A percentile compares a stretch with the other conserved stretches of the same genome.
Evolutionary conservation across 345 rosid genomes (phyloP).

Genomic region (Hirschfeldia incana): DNA sequence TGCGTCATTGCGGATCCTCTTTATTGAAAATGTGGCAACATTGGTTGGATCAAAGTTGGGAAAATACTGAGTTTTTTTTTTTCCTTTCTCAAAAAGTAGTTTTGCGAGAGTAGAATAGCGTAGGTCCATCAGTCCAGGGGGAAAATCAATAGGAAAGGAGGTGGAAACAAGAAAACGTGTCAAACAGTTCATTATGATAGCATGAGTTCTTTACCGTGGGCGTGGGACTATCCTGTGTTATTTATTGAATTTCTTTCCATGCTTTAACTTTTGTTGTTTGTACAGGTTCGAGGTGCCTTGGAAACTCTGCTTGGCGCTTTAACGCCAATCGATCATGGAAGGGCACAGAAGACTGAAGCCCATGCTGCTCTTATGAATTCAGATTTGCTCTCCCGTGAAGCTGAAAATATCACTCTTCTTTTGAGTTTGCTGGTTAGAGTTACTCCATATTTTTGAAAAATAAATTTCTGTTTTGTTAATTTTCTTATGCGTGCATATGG

Average conservation of each 20-base stretch:
- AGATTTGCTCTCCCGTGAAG: slow-evolving; percentile 90
- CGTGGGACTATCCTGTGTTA: neutral
- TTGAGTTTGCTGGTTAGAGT: slow-evolving; percentile 78
- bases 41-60: neutral
- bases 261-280: slow-evolving; percentile 9
- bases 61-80: neutral
- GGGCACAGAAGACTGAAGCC: slow-evolving; percentile 70
- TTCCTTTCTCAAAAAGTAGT: neutral
- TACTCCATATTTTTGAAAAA: neutral
- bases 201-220: neutral
- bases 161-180: neutral
- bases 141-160: slow-evolving; percentile 7
- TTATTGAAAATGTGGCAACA: neutral
- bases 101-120: neutral
- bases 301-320: slow-evolving; percentile 93
- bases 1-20: neutral
- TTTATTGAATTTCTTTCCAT: neutral
- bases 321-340: slow-evolving; percentile 81
- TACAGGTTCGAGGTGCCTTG: slow-evolving; percentile 86
- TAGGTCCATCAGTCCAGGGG: slow-evolving; percentile 9
- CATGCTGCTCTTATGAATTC: slow-evolving; percentile 95
- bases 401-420: slow-evolving; percentile 90
- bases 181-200: slow-evolving; percentile 4
- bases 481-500: neutral
- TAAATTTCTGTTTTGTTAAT: neutral